Percentiles rank a stretch among this genome's conserved stretches.
Evolutionary conservation across 129 eudicot species (phyloP).

Genomic region (Rutidosis leptorrhynchoides): DNA sequence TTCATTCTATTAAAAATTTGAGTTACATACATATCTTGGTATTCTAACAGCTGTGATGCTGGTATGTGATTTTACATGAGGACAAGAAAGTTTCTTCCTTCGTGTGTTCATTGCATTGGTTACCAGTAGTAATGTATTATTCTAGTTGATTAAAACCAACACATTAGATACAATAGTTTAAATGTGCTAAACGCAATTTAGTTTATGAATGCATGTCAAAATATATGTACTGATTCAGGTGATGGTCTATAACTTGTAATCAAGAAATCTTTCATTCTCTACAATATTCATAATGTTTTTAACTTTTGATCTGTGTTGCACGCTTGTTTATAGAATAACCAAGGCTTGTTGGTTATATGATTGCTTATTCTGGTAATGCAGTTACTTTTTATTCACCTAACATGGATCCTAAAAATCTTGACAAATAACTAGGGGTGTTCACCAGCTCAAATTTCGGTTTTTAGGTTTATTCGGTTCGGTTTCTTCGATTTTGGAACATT

Average conservation of each 20-base stretch:
- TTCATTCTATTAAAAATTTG: too few relatives aligned
- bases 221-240: neutral
- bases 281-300: neutral
- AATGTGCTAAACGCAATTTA: neutral
- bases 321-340: too few relatives aligned
- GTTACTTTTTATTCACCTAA: neutral
- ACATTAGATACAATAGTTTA: too few relatives aligned
- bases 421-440: too few relatives aligned
- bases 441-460: too few relatives aligned
- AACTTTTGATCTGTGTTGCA: neutral
- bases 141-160: too few relatives aligned
- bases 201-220: neutral
- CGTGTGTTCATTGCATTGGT: too few relatives aligned
- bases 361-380: neutral
- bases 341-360: too few relatives aligned
- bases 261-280: neutral
- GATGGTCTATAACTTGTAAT: neutral
- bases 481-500: too few relatives aligned
- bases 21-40: neutral
- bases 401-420: neutral
- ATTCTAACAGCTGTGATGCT: neutral
- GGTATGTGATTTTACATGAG: neutral
- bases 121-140: too few relatives aligned
- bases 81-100: neutral
- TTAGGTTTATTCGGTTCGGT: too few relatives aligned